These are phyloP conservation scores for Vitis labrusca DNA, from an alignment of 164 flowering plant species.

Conservation along the genomic window DNA sequence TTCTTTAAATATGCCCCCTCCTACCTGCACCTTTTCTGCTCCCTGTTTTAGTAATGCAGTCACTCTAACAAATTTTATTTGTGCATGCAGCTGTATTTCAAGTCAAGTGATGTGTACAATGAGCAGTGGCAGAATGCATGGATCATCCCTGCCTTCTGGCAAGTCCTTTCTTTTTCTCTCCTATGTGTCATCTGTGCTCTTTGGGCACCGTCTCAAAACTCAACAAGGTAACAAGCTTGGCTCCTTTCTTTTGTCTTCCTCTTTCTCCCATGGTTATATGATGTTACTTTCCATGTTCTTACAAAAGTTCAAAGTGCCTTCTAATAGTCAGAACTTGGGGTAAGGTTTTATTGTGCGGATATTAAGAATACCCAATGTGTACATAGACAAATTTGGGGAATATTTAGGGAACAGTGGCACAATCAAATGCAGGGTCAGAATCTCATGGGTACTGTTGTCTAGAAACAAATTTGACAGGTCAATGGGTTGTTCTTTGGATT, in stretches of 20 bases:
- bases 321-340: no score
- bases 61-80: not conserved
- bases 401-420: not conserved
- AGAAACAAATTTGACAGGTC: no score
- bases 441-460: no score
- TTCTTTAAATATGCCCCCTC: no score
- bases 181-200: constrained; percentile 86
- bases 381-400: not conserved
- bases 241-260: not conserved
- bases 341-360: no score
- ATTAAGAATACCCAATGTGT: not conserved
- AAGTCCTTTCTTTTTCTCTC: constrained; percentile 84
- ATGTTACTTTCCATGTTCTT: not conserved
- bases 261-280: not conserved
- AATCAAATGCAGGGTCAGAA: not conserved
- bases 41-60: not conserved
- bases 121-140: constrained; percentile 96
- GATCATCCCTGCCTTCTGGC: constrained; percentile 99
- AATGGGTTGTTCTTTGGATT: no score
- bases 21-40: not conserved
- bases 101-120: constrained; percentile 81
- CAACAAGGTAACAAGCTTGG: constrained; percentile 59
- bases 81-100: constrained; percentile 83
- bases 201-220: constrained; percentile 97
- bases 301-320: no score